Evolutionary conservation across 1,284 basidiomycete species (phyloP), one percentile per base, ranked within the genome.

Genomic region (Marasmius tenuissimus): DNA sequence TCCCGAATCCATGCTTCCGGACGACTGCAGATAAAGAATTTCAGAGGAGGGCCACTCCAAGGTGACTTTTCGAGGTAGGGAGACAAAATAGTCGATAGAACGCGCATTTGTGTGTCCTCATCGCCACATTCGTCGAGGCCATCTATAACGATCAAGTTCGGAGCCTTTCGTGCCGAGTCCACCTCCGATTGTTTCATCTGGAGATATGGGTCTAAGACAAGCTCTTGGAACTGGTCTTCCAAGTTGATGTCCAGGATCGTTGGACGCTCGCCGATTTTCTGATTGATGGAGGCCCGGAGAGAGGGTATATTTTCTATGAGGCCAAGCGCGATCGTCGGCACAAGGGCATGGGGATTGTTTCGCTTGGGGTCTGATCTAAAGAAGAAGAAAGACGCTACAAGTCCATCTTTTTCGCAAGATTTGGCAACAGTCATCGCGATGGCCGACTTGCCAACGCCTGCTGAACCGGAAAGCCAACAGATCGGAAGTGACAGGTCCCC

Each of bases 1-100:
- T 61, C 58, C 6, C 42, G 57, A 40, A 69, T 68, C 11, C 60
- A 60, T 2, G 62, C 61, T 49, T 68, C 65, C 11, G 66, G 63
- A 1, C 67, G 66, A 58, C 67, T 70, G 33, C 61, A 51, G 48
- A 70, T 65, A 14, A 68, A 45, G 45, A 69, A 63, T 6, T 62
- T 61, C 7, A 69, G 61, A 33, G 65, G 64, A 22, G 65, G 34
- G 16, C 27, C 2, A 27, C 27, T 27, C 27, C 37, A 20, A 20
- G 20, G 20, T 11, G 16, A 27, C 27, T 27, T 6, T 16, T 58
- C 40, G 20, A 34, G n/a, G n/a, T 38, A 38, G 2, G 34, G 16
- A 18, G 57, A 58, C 27, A 49, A 45, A n/a, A 58, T 39, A 35
- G 49, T 45, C 22, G 47, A 37, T 33, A 58, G 47, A 34, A 58